Conservation (phyloP, 495 filamentous ascomycete species). For the Aspergillus sclerotiicarbonarius region DNA sequence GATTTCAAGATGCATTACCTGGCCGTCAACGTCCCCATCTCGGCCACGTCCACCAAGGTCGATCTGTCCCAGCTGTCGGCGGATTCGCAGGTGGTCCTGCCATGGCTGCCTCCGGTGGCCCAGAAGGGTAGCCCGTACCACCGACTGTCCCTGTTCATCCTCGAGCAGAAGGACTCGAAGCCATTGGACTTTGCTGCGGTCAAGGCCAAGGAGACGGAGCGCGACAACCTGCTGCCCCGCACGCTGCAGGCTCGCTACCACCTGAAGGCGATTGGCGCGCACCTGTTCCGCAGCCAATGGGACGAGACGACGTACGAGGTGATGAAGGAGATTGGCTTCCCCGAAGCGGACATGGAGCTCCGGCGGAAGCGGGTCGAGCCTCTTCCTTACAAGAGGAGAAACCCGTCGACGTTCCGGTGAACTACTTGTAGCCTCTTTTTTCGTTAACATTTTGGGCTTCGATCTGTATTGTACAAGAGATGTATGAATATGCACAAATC, state of each 20-base stretch:
- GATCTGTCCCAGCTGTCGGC: conserved; percentile 50
- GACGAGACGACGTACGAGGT: conserved; percentile 81
- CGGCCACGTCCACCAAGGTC: conserved; percentile 51
- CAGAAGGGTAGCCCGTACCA: conserved; percentile 93
- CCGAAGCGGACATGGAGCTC: conserved; percentile 79
- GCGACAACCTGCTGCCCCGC: conserved; percentile 71
- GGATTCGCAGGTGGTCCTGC: conserved; percentile 64
- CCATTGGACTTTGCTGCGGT: conserved; percentile 59
- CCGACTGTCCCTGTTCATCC: conserved; percentile 75
- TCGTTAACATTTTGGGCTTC: conserved; percentile 26
- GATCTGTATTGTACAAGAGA: conserved; percentile 49
- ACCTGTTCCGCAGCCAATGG: conserved; percentile 85
- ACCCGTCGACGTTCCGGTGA: conserved; percentile 46
- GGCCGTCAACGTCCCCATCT: conserved; percentile 64
- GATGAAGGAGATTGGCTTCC: conserved; percentile 74
- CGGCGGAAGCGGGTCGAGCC: conserved; percentile 66
- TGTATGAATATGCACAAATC: conserved; percentile 50
- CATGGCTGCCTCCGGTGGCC: conserved; percentile 81
- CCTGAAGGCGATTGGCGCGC: conserved; percentile 73
- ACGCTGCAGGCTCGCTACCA: conserved; percentile 65
- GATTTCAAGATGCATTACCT: conserved; percentile 81
- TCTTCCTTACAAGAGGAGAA: conserved; percentile 55
- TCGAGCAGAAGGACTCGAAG: conserved; percentile 68
- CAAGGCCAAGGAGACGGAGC: conserved; percentile 46
- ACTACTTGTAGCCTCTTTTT: conserved; percentile 16